These are phyloP conservation scores for Nannizzia gypsea DNA, from an alignment of 2,329 filamentous ascomycete species.

Conservation along the genomic window DNA sequence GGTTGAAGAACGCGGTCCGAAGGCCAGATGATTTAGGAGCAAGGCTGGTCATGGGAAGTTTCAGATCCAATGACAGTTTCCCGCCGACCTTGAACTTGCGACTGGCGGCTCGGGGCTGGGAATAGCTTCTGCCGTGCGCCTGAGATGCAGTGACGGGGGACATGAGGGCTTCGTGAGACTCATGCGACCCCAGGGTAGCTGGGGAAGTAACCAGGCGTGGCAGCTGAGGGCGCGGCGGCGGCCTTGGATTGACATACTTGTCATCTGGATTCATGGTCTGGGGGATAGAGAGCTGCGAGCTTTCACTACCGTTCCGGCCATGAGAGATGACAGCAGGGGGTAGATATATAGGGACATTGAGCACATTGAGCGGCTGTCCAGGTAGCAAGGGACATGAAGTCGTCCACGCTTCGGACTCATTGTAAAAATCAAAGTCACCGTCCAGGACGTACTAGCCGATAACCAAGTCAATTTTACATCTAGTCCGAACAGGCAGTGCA, in stretches of 20 bases:
- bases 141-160: constrained; percentile 18
- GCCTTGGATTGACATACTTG: constrained; percentile 60
- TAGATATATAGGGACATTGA: constrained; percentile 64
- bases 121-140: constrained; percentile 22
- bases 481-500: too few species aligned
- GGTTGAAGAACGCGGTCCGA: constrained; percentile 28
- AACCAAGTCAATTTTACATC: not conserved
- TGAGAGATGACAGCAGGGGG: constrained; percentile 35
- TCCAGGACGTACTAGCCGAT: constrained; percentile 64
- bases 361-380: constrained; percentile 73
- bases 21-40: constrained; percentile 28
- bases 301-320: constrained; percentile 51
- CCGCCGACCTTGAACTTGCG: constrained; percentile 16
- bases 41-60: constrained; percentile 24
- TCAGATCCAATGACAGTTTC: constrained; percentile 18
- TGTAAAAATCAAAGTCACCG: constrained; percentile 62
- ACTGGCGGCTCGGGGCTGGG: constrained; percentile 25
- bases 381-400: constrained; percentile 74
- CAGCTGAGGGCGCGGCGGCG: constrained; percentile 40
- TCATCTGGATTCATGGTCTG: constrained; percentile 69
- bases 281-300: constrained; percentile 45
- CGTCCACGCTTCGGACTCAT: constrained; percentile 60
- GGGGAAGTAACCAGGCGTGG: constrained; percentile 37
- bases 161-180: constrained; percentile 16
- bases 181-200: constrained; percentile 8